Conservation (phyloP, 1,284 basidiomycete genomes). For the Ustilago esculenta region DNA sequence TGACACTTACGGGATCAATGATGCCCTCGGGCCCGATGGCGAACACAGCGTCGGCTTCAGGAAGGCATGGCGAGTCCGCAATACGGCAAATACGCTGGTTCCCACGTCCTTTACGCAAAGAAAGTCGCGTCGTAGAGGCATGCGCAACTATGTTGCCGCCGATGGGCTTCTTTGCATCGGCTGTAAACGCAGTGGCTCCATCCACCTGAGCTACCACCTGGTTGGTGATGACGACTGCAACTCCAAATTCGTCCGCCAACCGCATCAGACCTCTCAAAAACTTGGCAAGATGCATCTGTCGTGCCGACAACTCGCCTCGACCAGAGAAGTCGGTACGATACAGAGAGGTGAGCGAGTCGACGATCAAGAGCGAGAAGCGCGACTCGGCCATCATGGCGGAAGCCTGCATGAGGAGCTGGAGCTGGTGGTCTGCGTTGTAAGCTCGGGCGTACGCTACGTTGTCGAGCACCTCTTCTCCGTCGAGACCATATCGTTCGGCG, state of each 20-base stretch:
- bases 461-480: slow-evolving; percentile 96
- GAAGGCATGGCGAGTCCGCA: slow-evolving; percentile 96
- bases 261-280: slow-evolving; percentile 92
- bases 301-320: slow-evolving; percentile 91
- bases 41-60: slow-evolving; percentile 95
- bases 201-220: slow-evolving; percentile 99
- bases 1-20: slow-evolving; percentile 60
- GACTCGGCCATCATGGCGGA: slow-evolving; percentile 76
- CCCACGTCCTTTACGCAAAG: slow-evolving; percentile 91
- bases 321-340: slow-evolving; percentile 97
- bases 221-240: slow-evolving; percentile 96
- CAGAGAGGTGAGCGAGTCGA: slow-evolving; percentile 94
- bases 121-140: slow-evolving; percentile 71
- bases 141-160: slow-evolving; percentile 68
- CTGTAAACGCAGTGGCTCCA: slow-evolving; percentile 67
- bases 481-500: slow-evolving; percentile 92
- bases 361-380: slow-evolving; percentile 94
- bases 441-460: slow-evolving; percentile 98
- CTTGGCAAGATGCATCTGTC: slow-evolving; percentile 96
- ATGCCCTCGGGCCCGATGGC: slow-evolving; percentile 75
- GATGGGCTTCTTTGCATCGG: slow-evolving; percentile 90
- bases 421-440: slow-evolving; percentile 98
- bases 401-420: slow-evolving; percentile 86
- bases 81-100: slow-evolving; percentile 95
- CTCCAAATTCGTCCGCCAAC: slow-evolving; percentile 96